Percentiles rank a stretch among this genome's conserved stretches.
These are phyloP conservation scores for Aspergillus ibericus DNA, from an alignment of 2,329 filamentous ascomycete genomes.

Conservation along the genomic window DNA sequence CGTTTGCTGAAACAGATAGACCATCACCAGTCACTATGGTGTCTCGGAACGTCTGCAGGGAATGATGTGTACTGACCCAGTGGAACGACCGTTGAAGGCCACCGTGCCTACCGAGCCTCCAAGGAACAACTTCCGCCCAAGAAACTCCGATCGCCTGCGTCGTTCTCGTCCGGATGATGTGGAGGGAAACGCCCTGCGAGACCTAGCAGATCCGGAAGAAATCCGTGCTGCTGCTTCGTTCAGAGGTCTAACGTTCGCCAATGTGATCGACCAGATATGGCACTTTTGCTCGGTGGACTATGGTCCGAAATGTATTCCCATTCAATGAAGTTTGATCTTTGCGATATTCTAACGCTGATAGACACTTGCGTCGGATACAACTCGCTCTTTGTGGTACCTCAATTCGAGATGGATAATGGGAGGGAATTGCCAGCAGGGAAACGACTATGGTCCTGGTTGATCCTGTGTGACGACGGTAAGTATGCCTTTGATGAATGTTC, in stretches of 20 bases:
- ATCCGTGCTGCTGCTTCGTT: slow-evolving; percentile 27
- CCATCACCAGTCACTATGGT: slow-evolving; percentile 62
- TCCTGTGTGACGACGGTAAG: slow-evolving; percentile 65
- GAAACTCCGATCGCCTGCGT: slow-evolving; percentile 9
- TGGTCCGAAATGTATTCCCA: slow-evolving; percentile 59
- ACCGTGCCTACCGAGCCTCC: slow-evolving; percentile 17
- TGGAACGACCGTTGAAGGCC: slow-evolving; percentile 28
- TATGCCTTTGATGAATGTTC: neutral
- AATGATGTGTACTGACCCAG: slow-evolving; percentile 62
- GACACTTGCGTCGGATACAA: slow-evolving; percentile 72
- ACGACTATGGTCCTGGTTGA: slow-evolving; percentile 69
- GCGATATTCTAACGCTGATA: slow-evolving; percentile 35
- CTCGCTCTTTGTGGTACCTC: slow-evolving; percentile 50
- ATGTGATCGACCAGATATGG: slow-evolving; percentile 69
- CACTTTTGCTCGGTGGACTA: slow-evolving; percentile 74
- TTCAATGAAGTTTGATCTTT: neutral
- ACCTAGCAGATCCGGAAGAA: slow-evolving; percentile 22
- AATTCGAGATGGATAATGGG: slow-evolving; percentile 41
- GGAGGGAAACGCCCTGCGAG: slow-evolving; percentile 30
- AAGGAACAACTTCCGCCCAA: slow-evolving; percentile 12
- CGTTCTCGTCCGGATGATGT: slow-evolving; percentile 28
- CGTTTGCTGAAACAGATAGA: slow-evolving; percentile 21
- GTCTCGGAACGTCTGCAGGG: slow-evolving; percentile 67
- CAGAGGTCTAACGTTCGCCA: slow-evolving; percentile 51
- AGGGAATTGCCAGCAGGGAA: slow-evolving; percentile 49